Base-by-base conservation (phyloP, 2,329 filamentous ascomycete species). In the Xylaria sp. region DNA sequence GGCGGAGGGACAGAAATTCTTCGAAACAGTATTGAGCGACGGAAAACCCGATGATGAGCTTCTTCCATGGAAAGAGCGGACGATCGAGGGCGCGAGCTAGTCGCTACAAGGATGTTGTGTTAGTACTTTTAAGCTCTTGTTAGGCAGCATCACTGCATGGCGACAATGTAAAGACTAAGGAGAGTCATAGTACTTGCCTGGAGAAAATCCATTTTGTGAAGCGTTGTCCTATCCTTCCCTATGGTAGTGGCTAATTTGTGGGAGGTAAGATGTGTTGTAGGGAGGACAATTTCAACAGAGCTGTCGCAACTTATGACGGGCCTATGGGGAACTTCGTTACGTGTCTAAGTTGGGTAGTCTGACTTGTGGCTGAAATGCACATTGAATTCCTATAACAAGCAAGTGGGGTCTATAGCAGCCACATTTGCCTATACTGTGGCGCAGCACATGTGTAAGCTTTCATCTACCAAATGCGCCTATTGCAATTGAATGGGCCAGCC, bases 51-150 rank as follows among this genome's bases (percentile, higher is more conserved):
- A 98, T 86, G 73, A 99, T 94, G 72, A 99, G 88, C 77, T 88
- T 91, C 87, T 97, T 99, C 95, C 95, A 99, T 58, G 95, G 94
- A 82, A 98, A 97, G 74, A 92, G 83, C 61, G 94, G 94, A 74
- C 92, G 88, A 82, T 99, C 95, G 73, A 98, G 89, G 78, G 91
- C 89, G 78, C 87, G 87, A 75, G 92, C 92, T 70, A 98, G 88
- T 82, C 86, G 85, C 87, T 89, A 74, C 63, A 57, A 50, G 68
- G 66, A 64, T 59, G 43, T 50, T n/a, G 54, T 47, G 8, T 38
- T 38, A 38, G 33, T 19, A 51, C 14, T 51, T 17, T 9, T 4
- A 47, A 28, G 7, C 15, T 17, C 28, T n/a, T 43, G 28, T 57
- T 40, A 55, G 45, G 31, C 7, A 21, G 31, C 47, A 31, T 17